Base-by-base conservation (phyloP, 2,329 filamentous ascomycete genomes). In the Stachybotrys elegans region DNA sequence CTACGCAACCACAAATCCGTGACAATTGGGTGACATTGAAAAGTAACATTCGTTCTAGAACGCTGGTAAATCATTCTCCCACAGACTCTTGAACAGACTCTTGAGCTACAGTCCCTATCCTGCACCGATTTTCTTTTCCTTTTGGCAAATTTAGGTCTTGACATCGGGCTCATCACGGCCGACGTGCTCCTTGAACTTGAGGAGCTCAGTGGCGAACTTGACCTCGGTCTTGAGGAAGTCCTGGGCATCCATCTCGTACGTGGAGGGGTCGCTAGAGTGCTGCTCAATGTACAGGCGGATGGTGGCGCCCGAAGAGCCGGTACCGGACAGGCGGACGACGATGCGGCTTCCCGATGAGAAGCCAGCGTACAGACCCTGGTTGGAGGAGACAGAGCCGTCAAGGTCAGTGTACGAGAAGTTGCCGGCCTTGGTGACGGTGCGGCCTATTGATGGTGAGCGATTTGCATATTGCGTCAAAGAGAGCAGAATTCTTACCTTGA, bases 401-500 rank as follows among this genome's bases (percentile, higher is more conserved):
- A 98, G 83, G 62, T 98, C 93, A 8, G 89, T 97, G 79, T 98
- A 98, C 23, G 88, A 89, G 69, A 98, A 98, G 78, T 98, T 91
- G 53, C 91, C 93, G 6, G 91, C 92, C 57, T 94, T 88, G 40
- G 82, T 73, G 35, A 96, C 89, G 60, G 89, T 95, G 64, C 86
- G 87, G 51, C 76, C 78, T 81, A 43, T 23, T 2, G 42, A 27
- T 31, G 38, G 54, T 64, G 43, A 61, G 57, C 40, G 29, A 25
- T 43, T n/a, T 38, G 40, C 22, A n/a, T n/a, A n/a, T n/a, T n/a
- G n/a, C n/a, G n/a, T n/a, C n/a, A n/a, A n/a, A n/a, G n/a, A n/a
- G n/a, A n/a, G n/a, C n/a, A n/a, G n/a, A n/a, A n/a, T n/a, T n/a
- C 62, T 57, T 70, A 75, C 87, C 88, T 52, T 79, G 78, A 56